phyloP scores from a whole-genome alignment of 2,329 filamentous ascomycete genomes.

The Venturia aucupariae region DNA sequence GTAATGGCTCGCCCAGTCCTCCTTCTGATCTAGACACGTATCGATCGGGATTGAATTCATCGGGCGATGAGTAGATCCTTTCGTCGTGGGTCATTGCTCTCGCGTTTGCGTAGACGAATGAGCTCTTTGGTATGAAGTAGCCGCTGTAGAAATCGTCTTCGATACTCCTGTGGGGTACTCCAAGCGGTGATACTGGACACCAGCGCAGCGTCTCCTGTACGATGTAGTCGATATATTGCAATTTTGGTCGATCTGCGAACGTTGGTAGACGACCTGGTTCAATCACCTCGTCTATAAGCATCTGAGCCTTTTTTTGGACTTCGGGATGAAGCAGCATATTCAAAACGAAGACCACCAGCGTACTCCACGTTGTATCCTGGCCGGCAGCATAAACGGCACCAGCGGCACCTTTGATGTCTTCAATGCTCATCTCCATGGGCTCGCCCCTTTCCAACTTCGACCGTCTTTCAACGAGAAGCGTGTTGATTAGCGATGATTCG shows the following conservation, averaged over 20 bases:
- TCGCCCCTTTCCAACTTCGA: conserved; percentile 23
- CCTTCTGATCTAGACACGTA: conserved; percentile 25
- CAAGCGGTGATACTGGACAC: conserved; percentile 25
- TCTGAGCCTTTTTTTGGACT: conserved; percentile 39
- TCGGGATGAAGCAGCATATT: conserved; percentile 43
- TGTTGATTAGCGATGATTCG: conserved; percentile 25
- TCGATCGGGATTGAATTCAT: conserved; percentile 35
- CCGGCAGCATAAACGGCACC: conserved; percentile 42
- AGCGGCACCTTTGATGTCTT: conserved; percentile 42
- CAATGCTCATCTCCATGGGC: conserved; percentile 28
- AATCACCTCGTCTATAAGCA: conserved; percentile 39
- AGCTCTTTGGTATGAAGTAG: conserved; percentile 33
- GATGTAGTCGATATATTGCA: conserved; percentile 29
- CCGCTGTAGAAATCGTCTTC: conserved; percentile 29
- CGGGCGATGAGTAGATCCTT: conserved; percentile 27
- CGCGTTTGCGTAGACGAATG: conserved; percentile 27
- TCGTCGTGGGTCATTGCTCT: conserved; percentile 35
- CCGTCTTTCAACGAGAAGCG: conserved; percentile 22
- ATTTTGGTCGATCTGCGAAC: conserved; percentile 35
- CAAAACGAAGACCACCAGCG: conserved; percentile 39
- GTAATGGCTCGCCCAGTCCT: conserved; percentile 30
- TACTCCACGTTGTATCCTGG: conserved; percentile 38
- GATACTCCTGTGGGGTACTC: conserved; percentile 23
- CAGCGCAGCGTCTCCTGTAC: conserved; percentile 36
- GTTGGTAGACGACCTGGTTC: conserved; percentile 37